Evolutionary conservation across 2,329 filamentous ascomycete genomes (phyloP), one percentile per base, ranked within the genome.

Genomic region (Alternaria gaisen): DNA sequence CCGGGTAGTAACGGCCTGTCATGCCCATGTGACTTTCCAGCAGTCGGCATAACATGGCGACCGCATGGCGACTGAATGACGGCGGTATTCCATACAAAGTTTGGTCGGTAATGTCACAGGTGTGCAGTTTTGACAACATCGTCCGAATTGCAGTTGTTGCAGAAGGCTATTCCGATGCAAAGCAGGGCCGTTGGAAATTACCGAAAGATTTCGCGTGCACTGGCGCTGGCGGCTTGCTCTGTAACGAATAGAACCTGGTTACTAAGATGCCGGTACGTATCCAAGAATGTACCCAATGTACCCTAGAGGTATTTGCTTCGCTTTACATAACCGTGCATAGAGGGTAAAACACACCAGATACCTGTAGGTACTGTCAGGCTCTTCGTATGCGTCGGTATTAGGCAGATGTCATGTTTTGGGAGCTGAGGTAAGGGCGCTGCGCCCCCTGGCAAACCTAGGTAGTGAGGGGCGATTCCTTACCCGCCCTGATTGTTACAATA

Each of bases 401-500:
- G 26, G 20, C 46, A 50, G 30, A 20, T 38, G 20, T 14, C 12
- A 42, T 42, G 40, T 38, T 38, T 30, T 50, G 46, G 14, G 20
- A 24, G 59, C 59, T 62, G 51, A 59, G 50, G 56, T 62, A 62
- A 62, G 53, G 36, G 18, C 24, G 46, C 40, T 41, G 59, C 41
- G 24, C 18, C 28, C 28, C 46, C 41, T 36, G 48, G 44, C 41
- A 43, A 16, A 36, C 12, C 12, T 12, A 36, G 32, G 32, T 36
- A 22, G 55, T 26, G 38, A 30, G 53, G 47, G 48, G 54, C 50
- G 59, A 61, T 61, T 51, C 51, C 51, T 41, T 61, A 56, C 57
- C 53, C 47, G 47, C 56, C 32, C 30, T 32, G 24, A 50, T 55
- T 53, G 52, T 63, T 60, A 61, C 58, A 58, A 57, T 63, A 63